Base-by-base conservation (phyloP, 2,329 filamentous ascomycete species). In the Exophiala aquamarina region DNA sequence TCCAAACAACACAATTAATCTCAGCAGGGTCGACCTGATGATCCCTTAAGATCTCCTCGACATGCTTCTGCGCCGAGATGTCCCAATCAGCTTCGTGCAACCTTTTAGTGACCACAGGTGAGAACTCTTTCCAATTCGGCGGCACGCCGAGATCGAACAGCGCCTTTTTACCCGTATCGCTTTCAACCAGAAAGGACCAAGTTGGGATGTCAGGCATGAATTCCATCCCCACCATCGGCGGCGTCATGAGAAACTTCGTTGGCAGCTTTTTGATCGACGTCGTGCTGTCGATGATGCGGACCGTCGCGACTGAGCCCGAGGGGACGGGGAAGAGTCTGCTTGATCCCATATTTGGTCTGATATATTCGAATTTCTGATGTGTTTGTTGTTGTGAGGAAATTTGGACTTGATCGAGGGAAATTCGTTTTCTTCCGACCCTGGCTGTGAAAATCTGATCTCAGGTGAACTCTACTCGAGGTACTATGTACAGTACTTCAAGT, bases 171-270 rank as follows among this genome's bases (percentile, higher is more conserved):
- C 51, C 49, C 45, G 61, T 59, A 4, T 41, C 43, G 20, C 61
- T 73, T 42, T 75, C 67, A 44, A 78, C 71, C 1, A 77, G 61
- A 57, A 78, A 79, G 7, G 49, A 52, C 46, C 47, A 55, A 21
- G 52, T 45, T 9, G 44, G 44, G 3, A 52, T n/a, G 4, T 48
- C 44, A 26, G 51, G 47, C 40, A 54, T 39, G 19, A 28, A 26
- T 3, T 49, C 33, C 36, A 26, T 26, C 23, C 23, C 23, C 23
- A 26, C 23, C 23, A 26, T 26, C 6, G 23, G 23, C 11, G 23
- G 23, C 11, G 23, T 26, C 6, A 11, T 11, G 23, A 26, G 6
- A 26, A 11, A 26, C 11, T 26, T 26, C 23, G 11, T 11, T 11
- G 6, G 23, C 23, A 26, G 21, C 2, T 44, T 36, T 13, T 34